phyloP scores from a whole-genome alignment of 129 eudicot genomes.

The Scalesia atractyloides region DNA sequence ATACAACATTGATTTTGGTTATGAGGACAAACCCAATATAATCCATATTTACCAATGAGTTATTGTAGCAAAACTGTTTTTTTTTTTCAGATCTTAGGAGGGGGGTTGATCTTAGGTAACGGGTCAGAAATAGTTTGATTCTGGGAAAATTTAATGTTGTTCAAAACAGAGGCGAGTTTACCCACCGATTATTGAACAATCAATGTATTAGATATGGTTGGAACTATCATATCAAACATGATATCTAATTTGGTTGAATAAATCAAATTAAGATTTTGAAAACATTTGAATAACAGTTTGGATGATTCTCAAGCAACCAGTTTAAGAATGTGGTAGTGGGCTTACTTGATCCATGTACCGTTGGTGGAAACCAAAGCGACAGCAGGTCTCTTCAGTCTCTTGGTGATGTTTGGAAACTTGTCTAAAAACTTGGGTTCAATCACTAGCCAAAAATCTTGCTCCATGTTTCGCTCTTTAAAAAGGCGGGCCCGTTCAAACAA shows the following conservation, averaged over 20 bases:
- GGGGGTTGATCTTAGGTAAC: no score
- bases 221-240: neutral
- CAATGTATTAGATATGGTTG: neutral
- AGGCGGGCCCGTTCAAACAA: slow-evolving; percentile 67
- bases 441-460: slow-evolving; percentile 97
- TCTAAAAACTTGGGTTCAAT: slow-evolving; percentile 96
- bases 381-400: slow-evolving; percentile 87
- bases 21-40: no score
- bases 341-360: slow-evolving; percentile 96
- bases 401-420: slow-evolving; percentile 79
- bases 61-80: no score
- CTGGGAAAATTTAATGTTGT: no score
- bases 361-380: slow-evolving; percentile 97
- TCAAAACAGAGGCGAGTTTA: no score
- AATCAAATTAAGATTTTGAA: neutral
- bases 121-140: no score
- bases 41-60: no score
- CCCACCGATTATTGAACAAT: neutral
- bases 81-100: no score
- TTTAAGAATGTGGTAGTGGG: neutral
- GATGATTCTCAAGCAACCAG: neutral
- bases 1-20: no score
- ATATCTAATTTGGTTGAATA: neutral
- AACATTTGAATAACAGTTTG: neutral
- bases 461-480: slow-evolving; percentile 66